Percentiles rank a stretch among this genome's conserved stretches.
Conservation (phyloP, 495 filamentous ascomycete genomes). For the Lindgomyces ingoldianus region DNA sequence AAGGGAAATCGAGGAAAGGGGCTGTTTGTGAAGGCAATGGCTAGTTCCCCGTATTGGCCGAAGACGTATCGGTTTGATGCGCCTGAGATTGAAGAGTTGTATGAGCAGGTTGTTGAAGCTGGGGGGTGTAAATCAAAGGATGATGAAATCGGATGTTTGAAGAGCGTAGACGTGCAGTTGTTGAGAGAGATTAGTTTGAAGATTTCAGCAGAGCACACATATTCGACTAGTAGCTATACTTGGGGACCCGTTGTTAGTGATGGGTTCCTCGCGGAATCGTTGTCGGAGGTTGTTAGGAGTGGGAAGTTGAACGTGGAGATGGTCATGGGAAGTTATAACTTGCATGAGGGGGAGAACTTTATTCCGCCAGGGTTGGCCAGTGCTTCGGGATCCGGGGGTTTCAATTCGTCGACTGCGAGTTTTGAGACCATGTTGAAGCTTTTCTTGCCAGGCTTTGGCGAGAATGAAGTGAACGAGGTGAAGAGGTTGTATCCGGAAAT, state of each 20-base stretch:
- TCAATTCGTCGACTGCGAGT: conserved; percentile 50
- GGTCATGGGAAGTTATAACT: conserved; percentile 59
- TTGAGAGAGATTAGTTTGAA: conserved; percentile 52
- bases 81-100: conserved; percentile 54
- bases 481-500: conserved; percentile 50
- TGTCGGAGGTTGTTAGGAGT: conserved; percentile 49
- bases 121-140: conserved; percentile 49
- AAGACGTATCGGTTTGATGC: conserved; percentile 57
- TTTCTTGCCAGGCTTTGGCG: conserved; percentile 54
- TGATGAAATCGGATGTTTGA: conserved; percentile 54
- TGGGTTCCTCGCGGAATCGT: conserved; percentile 51
- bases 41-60: conserved; percentile 63
- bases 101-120: conserved; percentile 48
- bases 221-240: conserved; percentile 56
- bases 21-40: conserved; percentile 54
- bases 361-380: conserved; percentile 52
- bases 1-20: conserved; percentile 44
- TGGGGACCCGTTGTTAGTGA: conserved; percentile 64
- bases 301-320: conserved; percentile 51
- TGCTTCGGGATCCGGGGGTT: conserved; percentile 42
- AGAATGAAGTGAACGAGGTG: conserved; percentile 44
- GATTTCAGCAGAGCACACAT: conserved; percentile 52
- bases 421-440: conserved; percentile 56
- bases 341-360: conserved; percentile 63
- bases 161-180: conserved; percentile 52